These are phyloP conservation scores for Knufia fluminis DNA, from an alignment of 2,329 filamentous ascomycete genomes.

Conservation along the genomic window DNA sequence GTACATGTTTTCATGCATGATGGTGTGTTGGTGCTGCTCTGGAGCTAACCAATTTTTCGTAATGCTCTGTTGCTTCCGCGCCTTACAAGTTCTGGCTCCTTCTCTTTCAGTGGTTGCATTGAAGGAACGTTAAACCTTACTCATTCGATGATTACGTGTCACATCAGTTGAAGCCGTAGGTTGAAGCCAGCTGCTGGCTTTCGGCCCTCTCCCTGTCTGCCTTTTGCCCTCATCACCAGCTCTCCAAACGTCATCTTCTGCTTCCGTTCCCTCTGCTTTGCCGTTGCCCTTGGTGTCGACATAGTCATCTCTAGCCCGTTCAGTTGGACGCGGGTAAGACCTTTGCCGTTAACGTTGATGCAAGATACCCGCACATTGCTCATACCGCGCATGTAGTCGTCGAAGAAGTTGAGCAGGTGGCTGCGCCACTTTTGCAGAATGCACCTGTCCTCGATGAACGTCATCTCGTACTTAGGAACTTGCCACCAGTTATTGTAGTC, in stretches of 20 bases:
- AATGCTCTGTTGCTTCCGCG: background rate
- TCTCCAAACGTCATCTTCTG: background rate
- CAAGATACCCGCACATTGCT: background rate
- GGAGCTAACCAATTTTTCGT: too few species aligned
- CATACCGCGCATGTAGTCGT: slow-evolving; percentile 4
- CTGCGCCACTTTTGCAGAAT: background rate
- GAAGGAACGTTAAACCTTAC: too few species aligned
- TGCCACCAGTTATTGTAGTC: background rate
- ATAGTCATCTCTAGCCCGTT: background rate
- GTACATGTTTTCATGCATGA: background rate
- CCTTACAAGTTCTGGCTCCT: background rate
- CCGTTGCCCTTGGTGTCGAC: background rate
- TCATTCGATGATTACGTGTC: too few species aligned
- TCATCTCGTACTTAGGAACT: background rate
- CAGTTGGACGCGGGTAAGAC: background rate
- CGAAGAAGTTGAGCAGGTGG: background rate
- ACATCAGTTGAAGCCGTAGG: too few species aligned
- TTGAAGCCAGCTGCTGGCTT: background rate
- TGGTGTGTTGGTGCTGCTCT: background rate
- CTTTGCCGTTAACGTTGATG: background rate
- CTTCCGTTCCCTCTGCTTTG: background rate
- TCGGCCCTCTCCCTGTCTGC: background rate
- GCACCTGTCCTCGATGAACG: background rate
- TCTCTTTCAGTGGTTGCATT: background rate
- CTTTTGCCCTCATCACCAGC: background rate